Evolutionary conservation across 1,139 yeast species (phyloP).

Genomic region (Zygosaccharomyces sapae): DNA sequence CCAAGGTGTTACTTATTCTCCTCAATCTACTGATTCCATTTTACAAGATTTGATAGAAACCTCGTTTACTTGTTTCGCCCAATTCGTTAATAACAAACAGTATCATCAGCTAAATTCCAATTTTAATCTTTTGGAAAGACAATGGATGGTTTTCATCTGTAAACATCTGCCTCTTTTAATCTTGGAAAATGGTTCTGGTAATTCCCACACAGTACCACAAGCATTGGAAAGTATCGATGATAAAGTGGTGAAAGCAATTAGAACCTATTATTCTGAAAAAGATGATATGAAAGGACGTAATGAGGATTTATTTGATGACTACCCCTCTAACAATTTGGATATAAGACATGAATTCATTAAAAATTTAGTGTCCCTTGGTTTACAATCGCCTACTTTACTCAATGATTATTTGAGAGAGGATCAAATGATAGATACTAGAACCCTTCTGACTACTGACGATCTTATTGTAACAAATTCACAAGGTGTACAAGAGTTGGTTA

Average conservation of each 20-base stretch:
- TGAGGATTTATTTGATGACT: constrained; percentile 41
- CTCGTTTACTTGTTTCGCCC: constrained; percentile 36
- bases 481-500: constrained; percentile 30
- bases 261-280: constrained; percentile 33
- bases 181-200: constrained; percentile 25
- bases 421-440: constrained; percentile 37
- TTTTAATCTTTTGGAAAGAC: constrained; percentile 31
- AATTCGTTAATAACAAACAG: constrained; percentile 35
- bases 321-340: constrained; percentile 46
- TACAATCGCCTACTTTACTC: constrained; percentile 43
- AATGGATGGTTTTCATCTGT: constrained; percentile 34
- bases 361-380: constrained; percentile 45
- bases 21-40: constrained; percentile 20
- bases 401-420: constrained; percentile 47
- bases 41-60: constrained; percentile 34
- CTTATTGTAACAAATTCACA: constrained; percentile 28
- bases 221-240: constrained; percentile 34
- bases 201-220: constrained; percentile 23
- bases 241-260: constrained; percentile 34
- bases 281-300: constrained; percentile 30
- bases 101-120: constrained; percentile 34
- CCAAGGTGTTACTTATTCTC: constrained; percentile 14
- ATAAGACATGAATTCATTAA: constrained; percentile 55
- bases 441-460: constrained; percentile 32
- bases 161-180: constrained; percentile 33